Conservation (phyloP, 2,329 filamentous ascomycete species). For the Pestalotiopsis sp. region DNA sequence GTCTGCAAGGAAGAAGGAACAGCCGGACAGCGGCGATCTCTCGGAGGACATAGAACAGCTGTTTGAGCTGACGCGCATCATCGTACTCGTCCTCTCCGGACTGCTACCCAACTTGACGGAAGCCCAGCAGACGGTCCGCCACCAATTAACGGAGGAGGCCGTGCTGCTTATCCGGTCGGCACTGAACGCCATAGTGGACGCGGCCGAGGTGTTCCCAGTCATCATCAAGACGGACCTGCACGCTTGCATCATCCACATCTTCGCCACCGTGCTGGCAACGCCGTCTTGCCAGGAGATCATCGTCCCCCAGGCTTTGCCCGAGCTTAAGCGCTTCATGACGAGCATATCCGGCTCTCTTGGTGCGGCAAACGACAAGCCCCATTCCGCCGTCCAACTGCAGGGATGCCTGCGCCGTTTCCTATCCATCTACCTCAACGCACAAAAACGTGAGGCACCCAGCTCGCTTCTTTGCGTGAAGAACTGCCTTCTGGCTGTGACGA, state of each 20-base stretch:
- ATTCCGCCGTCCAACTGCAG: constrained; percentile 70
- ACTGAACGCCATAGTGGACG: constrained; percentile 87
- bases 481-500: constrained; percentile 81
- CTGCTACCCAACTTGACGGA: constrained; percentile 82
- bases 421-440: constrained; percentile 74
- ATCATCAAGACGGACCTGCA: constrained; percentile 97
- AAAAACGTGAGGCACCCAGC: constrained; percentile 73
- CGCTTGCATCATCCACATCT: constrained; percentile 95
- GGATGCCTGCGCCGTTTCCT: constrained; percentile 83
- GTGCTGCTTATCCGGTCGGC: constrained; percentile 77
- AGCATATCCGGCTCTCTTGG: constrained; percentile 62
- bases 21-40: constrained; percentile 73
- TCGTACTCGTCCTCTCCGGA: constrained; percentile 87
- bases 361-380: constrained; percentile 38
- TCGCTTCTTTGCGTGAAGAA: constrained; percentile 92
- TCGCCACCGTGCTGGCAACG: constrained; percentile 88
- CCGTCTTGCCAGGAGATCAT: constrained; percentile 85
- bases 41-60: constrained; percentile 98
- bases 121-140: constrained; percentile 64
- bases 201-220: constrained; percentile 91
- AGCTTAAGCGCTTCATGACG: constrained; percentile 86
- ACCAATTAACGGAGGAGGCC: constrained; percentile 85
- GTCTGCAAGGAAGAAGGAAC: constrained; percentile 72
- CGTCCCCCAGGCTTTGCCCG: constrained; percentile 86
- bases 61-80: constrained; percentile 94